Base-by-base conservation (phyloP, 2,329 filamentous ascomycete species). In the Fusarium odoratissimum region DNA sequence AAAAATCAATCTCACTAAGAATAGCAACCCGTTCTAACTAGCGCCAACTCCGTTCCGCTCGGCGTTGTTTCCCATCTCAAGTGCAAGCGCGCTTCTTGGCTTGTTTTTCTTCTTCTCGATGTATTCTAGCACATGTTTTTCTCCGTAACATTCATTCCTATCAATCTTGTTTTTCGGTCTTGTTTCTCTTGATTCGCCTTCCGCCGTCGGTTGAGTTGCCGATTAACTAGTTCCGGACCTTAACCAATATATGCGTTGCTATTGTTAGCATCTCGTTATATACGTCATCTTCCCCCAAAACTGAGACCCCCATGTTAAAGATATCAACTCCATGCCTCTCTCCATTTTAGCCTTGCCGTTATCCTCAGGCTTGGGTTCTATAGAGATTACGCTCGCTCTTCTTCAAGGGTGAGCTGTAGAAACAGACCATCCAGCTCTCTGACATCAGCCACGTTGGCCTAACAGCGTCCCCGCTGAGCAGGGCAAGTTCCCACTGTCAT, bases 391-490 rank as follows among this genome's bases (percentile, higher is more conserved):
- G 35, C 25, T 65, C 37, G 23, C n/a, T 37, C 35, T 30, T 42
- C 42, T 31, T 61, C 40, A 23, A 44, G 31, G 23, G 41, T 45
- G 51, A 67, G 46, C 56, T 31, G 49, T 60, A 42, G 60, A 30
- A 21, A 59, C 44, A 60, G 71, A 56, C 75, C 75, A 77, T 74
- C 75, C 75, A 77, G 72, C 63, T 65, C 63, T 77, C 76, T 75
- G 62, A 76, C 74, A 77, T 77, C 73, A 76, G 74, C 71, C 76
- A 77, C 75, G 73, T 76, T 76, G 69, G 28, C 69, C 65, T 61
- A 48, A 46, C 37, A 45, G 37, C 25, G 49, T 48, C 46, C 60
- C 63, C 65, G 51, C 65, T 67, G 51, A 69, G 65, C 64, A 71
- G 45, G 75, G 65, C 64, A 72, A 45, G 74, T 70, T 73, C 72